A percentile compares a stretch with the other conserved stretches of the same genome.
These are phyloP conservation scores for Hanseniaspora guilliermondii DNA, from an alignment of 805 yeast genomes.

Conservation along the genomic window DNA sequence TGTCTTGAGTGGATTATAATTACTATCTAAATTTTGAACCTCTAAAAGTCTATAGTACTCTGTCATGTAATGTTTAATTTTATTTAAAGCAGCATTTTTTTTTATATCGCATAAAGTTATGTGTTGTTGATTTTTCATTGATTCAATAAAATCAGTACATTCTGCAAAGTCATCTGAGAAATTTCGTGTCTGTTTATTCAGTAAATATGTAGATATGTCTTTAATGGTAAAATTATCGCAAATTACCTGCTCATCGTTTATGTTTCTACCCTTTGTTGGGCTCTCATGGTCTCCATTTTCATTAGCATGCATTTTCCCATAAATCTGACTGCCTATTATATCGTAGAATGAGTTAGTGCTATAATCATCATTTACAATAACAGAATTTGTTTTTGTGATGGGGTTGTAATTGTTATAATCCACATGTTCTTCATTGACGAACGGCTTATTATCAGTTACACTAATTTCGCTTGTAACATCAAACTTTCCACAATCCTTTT, in stretches of 20 bases:
- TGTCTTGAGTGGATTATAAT: conserved; percentile 73
- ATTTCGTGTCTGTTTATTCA: conserved; percentile 27
- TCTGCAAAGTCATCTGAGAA: not conserved
- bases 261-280: not conserved
- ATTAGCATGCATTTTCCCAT: not conserved
- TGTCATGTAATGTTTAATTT: conserved; percentile 30
- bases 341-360: not conserved
- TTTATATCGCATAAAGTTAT: not conserved
- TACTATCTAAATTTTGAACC: conserved; percentile 40
- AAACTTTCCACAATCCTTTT: not conserved
- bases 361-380: not conserved
- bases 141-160: not conserved
- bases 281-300: not conserved
- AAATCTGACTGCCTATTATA: not conserved
- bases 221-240: conserved; percentile 6
- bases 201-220: conserved; percentile 44
- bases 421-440: not conserved
- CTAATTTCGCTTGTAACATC: not conserved
- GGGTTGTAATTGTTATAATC: not conserved
- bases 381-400: not conserved
- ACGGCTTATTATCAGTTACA: not conserved
- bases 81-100: not conserved
- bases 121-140: not conserved
- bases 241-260: not conserved
- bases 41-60: conserved; percentile 40